Percentiles rank a stretch among this genome's conserved stretches.
Evolutionary conservation across 2,329 filamentous ascomycete species (phyloP).

Genomic region (Aspergillus tubingensis): DNA sequence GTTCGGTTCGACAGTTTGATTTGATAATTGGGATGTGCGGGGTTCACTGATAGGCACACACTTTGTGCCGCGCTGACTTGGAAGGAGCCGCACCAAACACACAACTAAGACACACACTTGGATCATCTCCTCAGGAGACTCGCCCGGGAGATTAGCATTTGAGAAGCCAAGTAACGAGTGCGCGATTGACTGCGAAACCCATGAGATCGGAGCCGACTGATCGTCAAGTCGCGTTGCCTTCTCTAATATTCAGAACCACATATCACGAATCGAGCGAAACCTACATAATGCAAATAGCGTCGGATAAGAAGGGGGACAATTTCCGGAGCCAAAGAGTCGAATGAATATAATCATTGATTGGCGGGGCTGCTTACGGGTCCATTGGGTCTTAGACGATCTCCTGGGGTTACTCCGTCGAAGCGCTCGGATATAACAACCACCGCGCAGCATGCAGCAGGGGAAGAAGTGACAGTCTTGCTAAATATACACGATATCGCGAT

Average conservation of each 20-base stretch:
- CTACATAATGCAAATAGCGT: neutral
- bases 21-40: neutral
- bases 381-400: neutral
- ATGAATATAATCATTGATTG: neutral
- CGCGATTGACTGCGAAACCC: neutral
- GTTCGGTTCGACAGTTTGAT: neutral
- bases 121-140: no score
- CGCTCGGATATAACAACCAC: neutral
- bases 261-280: neutral
- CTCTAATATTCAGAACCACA: neutral
- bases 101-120: neutral
- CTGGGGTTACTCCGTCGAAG: neutral
- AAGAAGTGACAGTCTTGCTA: neutral
- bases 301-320: neutral
- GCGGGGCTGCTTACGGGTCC: neutral
- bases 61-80: neutral
- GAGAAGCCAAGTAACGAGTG: neutral
- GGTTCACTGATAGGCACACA: neutral
- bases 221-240: neutral
- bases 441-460: neutral
- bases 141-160: neutral
- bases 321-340: constrained; percentile 4
- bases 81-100: constrained; percentile 1
- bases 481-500: neutral
- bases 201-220: neutral